Evolutionary conservation across 768 basidiomycete species (phyloP), one percentile per base, ranked within the genome.

Genomic region (Tylopilus rubrobrunneus): DNA sequence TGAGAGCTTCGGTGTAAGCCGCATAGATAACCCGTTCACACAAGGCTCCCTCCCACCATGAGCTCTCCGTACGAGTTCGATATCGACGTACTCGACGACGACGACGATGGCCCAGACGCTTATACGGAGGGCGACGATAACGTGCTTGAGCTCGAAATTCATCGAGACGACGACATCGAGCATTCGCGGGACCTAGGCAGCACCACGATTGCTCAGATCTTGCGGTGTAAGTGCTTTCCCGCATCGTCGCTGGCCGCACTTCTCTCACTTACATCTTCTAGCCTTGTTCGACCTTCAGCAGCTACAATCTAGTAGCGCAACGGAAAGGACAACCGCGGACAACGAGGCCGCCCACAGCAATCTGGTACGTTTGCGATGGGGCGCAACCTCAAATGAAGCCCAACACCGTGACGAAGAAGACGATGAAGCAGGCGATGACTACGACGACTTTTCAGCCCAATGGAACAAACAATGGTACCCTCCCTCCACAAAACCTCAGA

Each of bases 401-500:
- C 74, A 74, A 5, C 74, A 79, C 25, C 25, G 5, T 25, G 25
- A 25, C 17, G 74, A 75, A 3, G 74, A 71, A 19, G 58, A 59
- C n/a, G 76, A 74, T 0, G 75, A 81, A 11, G 68, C 68, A 4
- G 73, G 72, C 14, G 68, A 72, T 5, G 68, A 71, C 19, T 71
- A 73, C 17, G 71, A 73, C 5, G 60, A 64, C 10, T 55, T 59
- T 47, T 47, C 29, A 17, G n/a, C 67, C 64, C 57, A 66, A 61
- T 56, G 65, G 67, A 44, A 65, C 58, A 46, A 47, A 33, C 31
- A 61, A 56, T 77, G 72, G 73, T 76, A 68, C 52, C 63, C 68
- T 29, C 56, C 71, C 42, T 74, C 78, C 23, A 81, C 69, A 19
- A 78, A 85, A 53, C 87, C 90, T 7, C 80, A 86, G 67, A 61